A percentile compares a stretch with the other conserved stretches of the same genome.
These are phyloP conservation scores for Pyrenophora tritici-repentis DNA, from an alignment of 2,329 filamentous ascomycete genomes.

Conservation along the genomic window DNA sequence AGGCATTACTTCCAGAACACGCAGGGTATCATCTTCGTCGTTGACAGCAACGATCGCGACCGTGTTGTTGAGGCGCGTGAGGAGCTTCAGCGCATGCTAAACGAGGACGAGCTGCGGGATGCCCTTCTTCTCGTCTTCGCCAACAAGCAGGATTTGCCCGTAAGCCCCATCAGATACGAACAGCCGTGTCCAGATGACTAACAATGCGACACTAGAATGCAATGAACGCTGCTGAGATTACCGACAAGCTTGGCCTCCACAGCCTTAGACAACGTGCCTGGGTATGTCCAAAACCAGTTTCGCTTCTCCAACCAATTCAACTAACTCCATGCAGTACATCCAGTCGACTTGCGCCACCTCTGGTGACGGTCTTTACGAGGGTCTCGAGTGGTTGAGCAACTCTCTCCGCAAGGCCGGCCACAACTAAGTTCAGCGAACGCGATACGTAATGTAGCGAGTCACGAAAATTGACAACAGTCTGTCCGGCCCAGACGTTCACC, in stretches of 20 bases:
- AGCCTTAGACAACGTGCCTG: conserved; percentile 97
- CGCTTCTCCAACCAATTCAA: neutral
- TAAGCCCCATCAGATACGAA: conserved; percentile 53
- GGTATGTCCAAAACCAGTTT: conserved; percentile 66
- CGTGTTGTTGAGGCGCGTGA: conserved; percentile 92
- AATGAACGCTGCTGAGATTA: conserved; percentile 99
- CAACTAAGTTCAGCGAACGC: conserved; percentile 44
- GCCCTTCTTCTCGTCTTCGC: conserved; percentile 93
- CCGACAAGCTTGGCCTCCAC: conserved; percentile 99
- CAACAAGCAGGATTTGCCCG: conserved; percentile 96
- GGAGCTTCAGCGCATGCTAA: conserved; percentile 95
- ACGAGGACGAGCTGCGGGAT: conserved; percentile 97
- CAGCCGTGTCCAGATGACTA: conserved; percentile 12
- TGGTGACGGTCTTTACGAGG: conserved; percentile 98
- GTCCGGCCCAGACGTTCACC: conserved; percentile 31
- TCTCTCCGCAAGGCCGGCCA: conserved; percentile 60
- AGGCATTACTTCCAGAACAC: conserved; percentile 96
- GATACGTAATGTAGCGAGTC: conserved; percentile 29
- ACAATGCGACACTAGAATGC: conserved; percentile 70
- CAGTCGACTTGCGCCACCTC: conserved; percentile 99
- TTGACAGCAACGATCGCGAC: conserved; percentile 89
- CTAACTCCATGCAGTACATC: conserved; percentile 71
- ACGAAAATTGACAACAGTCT: conserved; percentile 38
- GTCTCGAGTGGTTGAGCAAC: conserved; percentile 72
- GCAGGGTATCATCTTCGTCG: conserved; percentile 97